Evolutionary conservation across 805 yeast genomes (phyloP).

Genomic region (Candida jianshihensis): DNA sequence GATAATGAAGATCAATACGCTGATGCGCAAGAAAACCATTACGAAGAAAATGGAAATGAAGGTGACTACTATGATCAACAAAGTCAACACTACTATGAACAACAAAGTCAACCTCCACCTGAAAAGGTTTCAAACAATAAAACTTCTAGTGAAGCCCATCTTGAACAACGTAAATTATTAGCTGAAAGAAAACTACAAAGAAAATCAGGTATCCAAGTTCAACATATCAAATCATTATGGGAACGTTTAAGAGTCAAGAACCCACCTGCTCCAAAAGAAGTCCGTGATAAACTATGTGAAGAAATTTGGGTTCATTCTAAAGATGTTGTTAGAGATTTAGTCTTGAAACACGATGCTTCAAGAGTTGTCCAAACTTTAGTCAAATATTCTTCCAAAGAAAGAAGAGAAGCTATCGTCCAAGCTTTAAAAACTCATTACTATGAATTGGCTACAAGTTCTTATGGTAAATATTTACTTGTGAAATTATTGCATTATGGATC

Average conservation of each 20-base stretch:
- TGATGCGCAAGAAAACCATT: slow-evolving; percentile 23
- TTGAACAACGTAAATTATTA: slow-evolving; percentile 71
- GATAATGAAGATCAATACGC: slow-evolving; percentile 19
- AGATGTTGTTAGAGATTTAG: slow-evolving; percentile 74
- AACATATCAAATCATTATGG: slow-evolving; percentile 82
- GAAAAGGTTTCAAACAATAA: slow-evolving; percentile 31
- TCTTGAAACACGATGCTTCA: slow-evolving; percentile 92
- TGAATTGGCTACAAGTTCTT: slow-evolving; percentile 81
- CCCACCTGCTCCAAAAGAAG: slow-evolving; percentile 71
- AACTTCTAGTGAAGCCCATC: slow-evolving; percentile 61
- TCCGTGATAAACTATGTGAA: slow-evolving; percentile 69
- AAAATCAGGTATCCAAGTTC: slow-evolving; percentile 82
- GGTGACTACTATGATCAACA: slow-evolving; percentile 24
- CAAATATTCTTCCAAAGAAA: slow-evolving; percentile 74
- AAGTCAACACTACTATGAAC: no score
- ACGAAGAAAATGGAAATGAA: slow-evolving; percentile 5
- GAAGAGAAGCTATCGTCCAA: slow-evolving; percentile 62
- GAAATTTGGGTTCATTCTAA: slow-evolving; percentile 82
- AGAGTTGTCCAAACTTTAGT: slow-evolving; percentile 92
- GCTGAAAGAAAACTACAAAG: slow-evolving; percentile 82
- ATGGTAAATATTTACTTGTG: slow-evolving; percentile 87
- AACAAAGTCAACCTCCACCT: no score
- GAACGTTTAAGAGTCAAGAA: slow-evolving; percentile 81
- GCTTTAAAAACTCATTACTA: slow-evolving; percentile 72
- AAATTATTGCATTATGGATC: slow-evolving; percentile 91